Conservation (phyloP, 1,284 basidiomycete genomes). For the Afroboletus lepidellus region DNA sequence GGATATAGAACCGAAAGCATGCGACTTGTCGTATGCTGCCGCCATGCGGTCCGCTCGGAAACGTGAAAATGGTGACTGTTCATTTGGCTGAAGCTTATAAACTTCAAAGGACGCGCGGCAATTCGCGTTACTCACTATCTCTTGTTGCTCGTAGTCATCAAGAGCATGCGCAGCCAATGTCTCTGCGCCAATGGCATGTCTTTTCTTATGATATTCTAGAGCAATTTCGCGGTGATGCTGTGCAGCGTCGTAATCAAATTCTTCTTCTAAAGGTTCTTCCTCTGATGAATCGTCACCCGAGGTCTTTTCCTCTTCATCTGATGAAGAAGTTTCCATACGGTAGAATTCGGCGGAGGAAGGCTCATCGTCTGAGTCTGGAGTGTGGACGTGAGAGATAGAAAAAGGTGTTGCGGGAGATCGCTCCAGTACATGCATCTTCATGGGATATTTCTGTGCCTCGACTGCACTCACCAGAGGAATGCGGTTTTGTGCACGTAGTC, state of each 20-base stretch:
- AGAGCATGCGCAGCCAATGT: conserved; percentile 50
- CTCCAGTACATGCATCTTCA: conserved; percentile 71
- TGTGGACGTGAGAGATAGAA: conserved; percentile 10
- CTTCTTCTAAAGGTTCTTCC: conserved; percentile 41
- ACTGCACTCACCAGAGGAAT: conserved; percentile 41
- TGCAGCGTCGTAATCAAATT: conserved; percentile 56
- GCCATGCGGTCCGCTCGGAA: conserved; percentile 60
- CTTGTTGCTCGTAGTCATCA: conserved; percentile 42
- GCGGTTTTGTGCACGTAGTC: conserved; percentile 41
- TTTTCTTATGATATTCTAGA: conserved; percentile 66
- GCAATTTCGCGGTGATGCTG: conserved; percentile 71
- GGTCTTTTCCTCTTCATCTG: conserved; percentile 9
- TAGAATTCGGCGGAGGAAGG: conserved; percentile 35
- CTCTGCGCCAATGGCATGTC: conserved; percentile 52
- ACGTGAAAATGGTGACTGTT: conserved; percentile 52
- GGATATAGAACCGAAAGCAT: conserved; percentile 37
- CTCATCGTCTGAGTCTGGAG: conserved; percentile 51
- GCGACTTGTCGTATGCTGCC: conserved; percentile 42
- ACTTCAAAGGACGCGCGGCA: neutral
- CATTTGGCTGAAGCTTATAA: conserved; percentile 23
- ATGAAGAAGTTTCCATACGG: conserved; percentile 13
- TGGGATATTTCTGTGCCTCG: conserved; percentile 44
- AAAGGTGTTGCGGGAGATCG: conserved; percentile 40
- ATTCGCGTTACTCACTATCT: conserved; percentile 40
- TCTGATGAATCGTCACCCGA: conserved; percentile 28